Percentiles rank a stretch among this genome's conserved stretches.
Conservation (phyloP, 768 basidiomycete species). For the Flagelloscypha sp. region DNA sequence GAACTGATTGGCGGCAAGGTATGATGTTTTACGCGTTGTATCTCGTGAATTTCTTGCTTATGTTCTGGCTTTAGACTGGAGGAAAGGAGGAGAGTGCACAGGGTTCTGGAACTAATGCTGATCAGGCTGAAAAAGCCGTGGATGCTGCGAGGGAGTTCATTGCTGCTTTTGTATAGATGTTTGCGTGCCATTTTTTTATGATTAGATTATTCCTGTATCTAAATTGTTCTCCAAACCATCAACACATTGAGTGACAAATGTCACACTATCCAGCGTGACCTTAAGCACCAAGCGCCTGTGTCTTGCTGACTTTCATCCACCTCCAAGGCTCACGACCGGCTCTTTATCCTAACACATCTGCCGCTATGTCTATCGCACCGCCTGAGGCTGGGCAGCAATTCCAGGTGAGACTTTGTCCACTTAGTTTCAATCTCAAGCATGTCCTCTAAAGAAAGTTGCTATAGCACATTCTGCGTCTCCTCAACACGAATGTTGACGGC, state of each 20-base stretch:
- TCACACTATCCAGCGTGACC: too few relatives aligned
- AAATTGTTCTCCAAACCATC: too few relatives aligned
- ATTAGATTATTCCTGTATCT: too few relatives aligned
- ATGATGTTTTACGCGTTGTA: not conserved
- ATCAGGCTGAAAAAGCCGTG: constrained; percentile 62
- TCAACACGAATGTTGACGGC: constrained; percentile 99
- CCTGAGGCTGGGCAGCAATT: constrained; percentile 95
- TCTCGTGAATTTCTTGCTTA: constrained; percentile 2
- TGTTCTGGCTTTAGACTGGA: constrained; percentile 54
- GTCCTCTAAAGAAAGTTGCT: constrained; percentile 8
- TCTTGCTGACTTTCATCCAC: too few relatives aligned
- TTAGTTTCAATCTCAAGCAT: not conserved
- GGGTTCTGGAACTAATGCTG: constrained; percentile 69
- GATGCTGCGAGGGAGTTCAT: constrained; percentile 41
- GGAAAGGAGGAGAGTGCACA: constrained; percentile 91
- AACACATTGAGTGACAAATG: too few relatives aligned
- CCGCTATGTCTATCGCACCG: constrained; percentile 89
- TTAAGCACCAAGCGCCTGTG: too few relatives aligned
- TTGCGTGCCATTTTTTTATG: too few relatives aligned
- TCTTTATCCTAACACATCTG: too few relatives aligned
- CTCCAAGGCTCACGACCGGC: too few relatives aligned
- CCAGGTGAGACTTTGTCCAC: constrained; percentile 47
- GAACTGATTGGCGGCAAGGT: constrained; percentile 90
- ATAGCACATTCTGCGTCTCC: constrained; percentile 97
- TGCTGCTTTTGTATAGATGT: too few relatives aligned